Evolutionary conservation across 441 rosid species (phyloP).

Genomic region (Euphorbia celastroides): DNA sequence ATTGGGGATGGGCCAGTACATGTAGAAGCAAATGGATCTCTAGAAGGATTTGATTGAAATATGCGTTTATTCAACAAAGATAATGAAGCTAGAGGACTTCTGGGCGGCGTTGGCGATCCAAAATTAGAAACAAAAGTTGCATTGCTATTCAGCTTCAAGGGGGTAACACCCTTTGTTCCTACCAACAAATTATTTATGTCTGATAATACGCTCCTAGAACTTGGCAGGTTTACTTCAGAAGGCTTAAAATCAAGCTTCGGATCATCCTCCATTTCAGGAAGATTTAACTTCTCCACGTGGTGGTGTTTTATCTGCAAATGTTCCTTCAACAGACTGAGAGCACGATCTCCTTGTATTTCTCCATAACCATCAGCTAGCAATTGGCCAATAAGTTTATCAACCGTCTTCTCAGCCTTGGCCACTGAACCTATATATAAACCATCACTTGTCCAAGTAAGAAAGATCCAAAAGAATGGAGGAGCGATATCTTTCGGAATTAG

Average conservation of each 20-base stretch:
- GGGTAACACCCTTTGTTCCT: conserved; percentile 28
- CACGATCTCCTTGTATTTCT: conserved; percentile 58
- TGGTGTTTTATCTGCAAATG: conserved; percentile 55
- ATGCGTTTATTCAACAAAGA: conserved; percentile 34
- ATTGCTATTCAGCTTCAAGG: conserved; percentile 18
- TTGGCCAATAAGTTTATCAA: conserved; percentile 42
- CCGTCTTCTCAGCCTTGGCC: conserved; percentile 32
- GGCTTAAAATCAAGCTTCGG: conserved; percentile 41
- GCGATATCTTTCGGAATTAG: conserved; percentile 9
- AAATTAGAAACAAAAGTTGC: conserved; percentile 21
- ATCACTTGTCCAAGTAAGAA: neutral
- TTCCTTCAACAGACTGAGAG: conserved; percentile 45
- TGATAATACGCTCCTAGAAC: conserved; percentile 37
- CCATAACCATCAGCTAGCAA: conserved; percentile 44
- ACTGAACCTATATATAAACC: conserved; percentile 33
- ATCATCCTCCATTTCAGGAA: conserved; percentile 53
- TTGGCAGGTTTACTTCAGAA: conserved; percentile 31
- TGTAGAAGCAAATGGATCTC: conserved; percentile 38
- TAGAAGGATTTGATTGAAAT: conserved; percentile 25
- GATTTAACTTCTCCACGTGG: conserved; percentile 36
- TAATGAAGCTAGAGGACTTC: conserved; percentile 40
- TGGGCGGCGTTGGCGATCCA: conserved; percentile 40
- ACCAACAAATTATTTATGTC: conserved; percentile 49
- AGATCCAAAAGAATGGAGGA: neutral
- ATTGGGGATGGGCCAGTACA: conserved; percentile 25